Conservation (phyloP, 805 yeast genomes). For the Teunomyces funiuensis region DNA sequence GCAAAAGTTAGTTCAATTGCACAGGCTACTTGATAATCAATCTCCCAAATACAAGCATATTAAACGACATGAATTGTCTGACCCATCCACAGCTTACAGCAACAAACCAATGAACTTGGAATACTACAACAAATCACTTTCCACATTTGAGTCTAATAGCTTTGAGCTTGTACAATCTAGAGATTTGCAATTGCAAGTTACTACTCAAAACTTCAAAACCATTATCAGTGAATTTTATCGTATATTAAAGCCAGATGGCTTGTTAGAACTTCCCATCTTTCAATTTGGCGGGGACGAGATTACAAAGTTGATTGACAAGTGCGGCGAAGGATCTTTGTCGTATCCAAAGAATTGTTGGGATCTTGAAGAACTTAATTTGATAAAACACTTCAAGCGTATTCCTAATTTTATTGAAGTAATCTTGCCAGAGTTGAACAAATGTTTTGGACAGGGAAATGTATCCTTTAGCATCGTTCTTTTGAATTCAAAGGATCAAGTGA, state of each 20-base stretch:
- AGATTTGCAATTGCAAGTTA: constrained; percentile 35
- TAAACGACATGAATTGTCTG: constrained; percentile 16
- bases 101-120: constrained; percentile 35
- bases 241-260: constrained; percentile 36
- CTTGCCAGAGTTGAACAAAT: constrained; percentile 18
- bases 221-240: constrained; percentile 34
- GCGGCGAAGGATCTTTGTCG: background rate
- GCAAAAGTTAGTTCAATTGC: constrained; percentile 20
- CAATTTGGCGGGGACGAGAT: constrained; percentile 12
- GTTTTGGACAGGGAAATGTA: constrained; percentile 38
- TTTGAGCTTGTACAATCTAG: constrained; percentile 39
- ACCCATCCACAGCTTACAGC: constrained; percentile 15
- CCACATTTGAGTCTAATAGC: constrained; percentile 8
- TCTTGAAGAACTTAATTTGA: constrained; percentile 10
- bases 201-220: constrained; percentile 22
- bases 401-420: constrained; percentile 26
- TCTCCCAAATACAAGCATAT: constrained; percentile 17
- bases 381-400: constrained; percentile 18
- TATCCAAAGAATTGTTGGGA: constrained; percentile 5
- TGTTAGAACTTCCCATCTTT: constrained; percentile 31
- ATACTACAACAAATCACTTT: constrained; percentile 19
- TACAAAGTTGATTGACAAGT: constrained; percentile 8
- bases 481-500: constrained; percentile 30
- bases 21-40: constrained; percentile 19
- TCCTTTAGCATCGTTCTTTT: constrained; percentile 29